These are phyloP conservation scores for Earliella scabrosa DNA, from an alignment of 1,284 basidiomycete genomes.

Conservation along the genomic window DNA sequence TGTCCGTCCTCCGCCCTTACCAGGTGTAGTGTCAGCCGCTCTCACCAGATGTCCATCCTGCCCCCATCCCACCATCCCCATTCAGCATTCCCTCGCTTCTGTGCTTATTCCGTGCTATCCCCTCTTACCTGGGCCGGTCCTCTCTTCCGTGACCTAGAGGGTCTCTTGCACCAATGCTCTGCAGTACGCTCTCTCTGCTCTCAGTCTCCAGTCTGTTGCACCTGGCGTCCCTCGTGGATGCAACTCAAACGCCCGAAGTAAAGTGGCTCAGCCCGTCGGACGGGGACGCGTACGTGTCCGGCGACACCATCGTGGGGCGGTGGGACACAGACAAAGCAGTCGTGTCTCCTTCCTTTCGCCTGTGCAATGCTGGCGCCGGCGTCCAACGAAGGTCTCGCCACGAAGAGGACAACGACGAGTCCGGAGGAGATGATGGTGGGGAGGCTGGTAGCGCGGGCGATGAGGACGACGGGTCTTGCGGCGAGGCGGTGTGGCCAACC, in stretches of 20 bases:
- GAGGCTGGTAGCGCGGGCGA: background rate
- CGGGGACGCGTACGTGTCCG: constrained; percentile 34
- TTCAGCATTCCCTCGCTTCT: background rate
- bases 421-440: background rate
- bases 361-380: constrained; percentile 29
- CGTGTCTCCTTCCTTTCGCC: constrained; percentile 34
- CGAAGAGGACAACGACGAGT: background rate
- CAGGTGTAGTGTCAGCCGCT: too few relatives aligned
- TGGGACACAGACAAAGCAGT: constrained; percentile 31
- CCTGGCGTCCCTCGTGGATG: background rate
- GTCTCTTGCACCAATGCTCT: constrained; percentile 13
- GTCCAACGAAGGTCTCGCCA: background rate
- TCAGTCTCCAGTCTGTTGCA: constrained; percentile 14
- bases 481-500: constrained; percentile 41
- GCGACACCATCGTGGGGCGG: constrained; percentile 35
- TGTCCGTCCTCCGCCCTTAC: background rate
- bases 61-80: too few relatives aligned
- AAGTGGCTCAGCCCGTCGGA: constrained; percentile 34
- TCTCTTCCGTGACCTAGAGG: constrained; percentile 5
- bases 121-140: constrained; percentile 10
- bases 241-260: constrained; percentile 18
- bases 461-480: constrained; percentile 34
- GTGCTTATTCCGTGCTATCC: background rate
- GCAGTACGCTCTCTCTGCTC: constrained; percentile 10
- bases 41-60: too few relatives aligned